A percentile compares a stretch with the other conserved stretches of the same genome.
These are phyloP conservation scores for Prunus campanulata DNA, from an alignment of 306 rosid species.

Conservation along the genomic window DNA sequence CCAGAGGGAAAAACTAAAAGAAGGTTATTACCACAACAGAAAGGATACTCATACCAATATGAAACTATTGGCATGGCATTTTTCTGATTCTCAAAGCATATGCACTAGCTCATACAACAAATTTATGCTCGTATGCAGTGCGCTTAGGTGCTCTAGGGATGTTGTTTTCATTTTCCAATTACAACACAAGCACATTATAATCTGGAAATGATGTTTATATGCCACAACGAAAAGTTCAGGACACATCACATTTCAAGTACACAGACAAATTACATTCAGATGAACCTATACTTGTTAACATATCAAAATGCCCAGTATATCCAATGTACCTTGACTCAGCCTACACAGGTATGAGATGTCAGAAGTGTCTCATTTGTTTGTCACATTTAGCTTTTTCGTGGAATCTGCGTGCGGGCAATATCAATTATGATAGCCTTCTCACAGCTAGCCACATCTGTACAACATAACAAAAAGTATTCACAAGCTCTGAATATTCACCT, in stretches of 20 bases:
- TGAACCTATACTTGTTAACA: neutral
- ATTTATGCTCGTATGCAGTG: neutral
- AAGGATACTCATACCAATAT: neutral
- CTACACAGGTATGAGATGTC: neutral
- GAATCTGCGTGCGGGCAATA: neutral
- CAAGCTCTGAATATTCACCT: neutral
- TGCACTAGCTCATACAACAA: neutral
- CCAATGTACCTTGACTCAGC: neutral
- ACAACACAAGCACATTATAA: neutral
- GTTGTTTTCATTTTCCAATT: neutral
- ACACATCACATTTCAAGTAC: neutral
- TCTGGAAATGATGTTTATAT: neutral
- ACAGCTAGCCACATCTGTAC: neutral
- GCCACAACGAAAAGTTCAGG: neutral
- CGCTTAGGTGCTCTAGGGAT: neutral
- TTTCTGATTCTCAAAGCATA: too few relatives aligned
- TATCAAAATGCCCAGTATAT: neutral
- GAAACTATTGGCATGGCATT: neutral
- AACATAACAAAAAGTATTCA: neutral
- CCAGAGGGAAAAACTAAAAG: too few relatives aligned
- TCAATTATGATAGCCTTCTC: neutral
- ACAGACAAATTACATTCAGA: neutral
- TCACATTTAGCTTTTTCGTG: neutral
- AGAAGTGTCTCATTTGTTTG: neutral
- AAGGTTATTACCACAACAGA: neutral